These are phyloP conservation scores for Nephelium lappaceum DNA, from an alignment of 345 rosid genomes.

Conservation along the genomic window DNA sequence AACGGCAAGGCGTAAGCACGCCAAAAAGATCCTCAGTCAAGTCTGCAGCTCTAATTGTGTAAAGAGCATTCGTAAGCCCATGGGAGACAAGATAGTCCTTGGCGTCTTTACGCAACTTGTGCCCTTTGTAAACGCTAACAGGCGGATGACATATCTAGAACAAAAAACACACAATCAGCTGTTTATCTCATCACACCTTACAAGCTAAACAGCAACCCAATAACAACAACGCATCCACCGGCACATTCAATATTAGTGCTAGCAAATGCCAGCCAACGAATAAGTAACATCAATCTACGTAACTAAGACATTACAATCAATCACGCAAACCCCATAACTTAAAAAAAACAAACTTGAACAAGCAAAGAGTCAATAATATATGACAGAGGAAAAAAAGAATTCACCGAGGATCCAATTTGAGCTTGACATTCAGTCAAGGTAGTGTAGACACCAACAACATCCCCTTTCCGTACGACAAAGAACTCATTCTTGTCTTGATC, in stretches of 20 bases:
- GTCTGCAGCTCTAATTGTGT: conserved; percentile 70
- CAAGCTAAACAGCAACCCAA: background rate
- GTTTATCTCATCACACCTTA: background rate
- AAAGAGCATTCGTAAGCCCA: conserved; percentile 81
- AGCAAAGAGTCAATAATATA: background rate
- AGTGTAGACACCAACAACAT: conserved; percentile 72
- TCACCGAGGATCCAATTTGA: conserved; percentile 87
- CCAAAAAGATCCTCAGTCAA: conserved; percentile 84
- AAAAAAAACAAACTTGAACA: too few relatives aligned
- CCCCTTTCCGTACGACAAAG: conserved; percentile 88
- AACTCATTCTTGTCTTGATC: conserved; percentile 66
- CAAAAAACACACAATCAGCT: background rate
- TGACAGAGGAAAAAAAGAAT: background rate
- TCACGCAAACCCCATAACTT: too few relatives aligned
- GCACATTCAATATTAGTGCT: background rate
- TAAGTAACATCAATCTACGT: background rate
- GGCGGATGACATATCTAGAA: conserved; percentile 82
- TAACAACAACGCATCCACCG: background rate
- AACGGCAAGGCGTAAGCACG: conserved; percentile 61
- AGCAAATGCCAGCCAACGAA: background rate
- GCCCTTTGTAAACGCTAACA: conserved; percentile 80
- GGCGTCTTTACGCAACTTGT: conserved; percentile 54
- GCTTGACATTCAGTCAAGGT: conserved; percentile 71
- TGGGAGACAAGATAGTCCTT: conserved; percentile 62
- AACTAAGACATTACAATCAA: background rate